Percentiles rank a stretch among this genome's conserved stretches.
Evolutionary conservation across 2,329 filamentous ascomycete species (phyloP).

Genomic region (Botrytis tulipae): DNA sequence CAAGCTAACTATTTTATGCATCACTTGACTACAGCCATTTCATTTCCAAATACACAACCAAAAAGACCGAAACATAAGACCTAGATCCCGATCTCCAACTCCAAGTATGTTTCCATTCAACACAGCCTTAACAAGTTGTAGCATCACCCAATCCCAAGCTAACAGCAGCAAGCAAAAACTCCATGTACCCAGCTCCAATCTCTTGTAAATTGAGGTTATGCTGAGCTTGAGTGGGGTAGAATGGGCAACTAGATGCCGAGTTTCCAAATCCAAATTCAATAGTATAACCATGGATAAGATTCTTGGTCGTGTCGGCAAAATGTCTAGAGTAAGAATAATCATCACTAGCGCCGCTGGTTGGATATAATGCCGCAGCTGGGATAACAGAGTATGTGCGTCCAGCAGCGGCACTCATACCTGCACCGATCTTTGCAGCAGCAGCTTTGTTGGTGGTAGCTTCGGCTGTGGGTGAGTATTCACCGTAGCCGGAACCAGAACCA

Average conservation of each 20-base stretch:
- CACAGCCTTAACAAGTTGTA: slow-evolving; percentile 21
- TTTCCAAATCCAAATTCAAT: slow-evolving; percentile 49
- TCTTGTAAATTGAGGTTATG: slow-evolving; percentile 48
- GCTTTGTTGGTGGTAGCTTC: slow-evolving; percentile 41
- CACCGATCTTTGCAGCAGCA: slow-evolving; percentile 40
- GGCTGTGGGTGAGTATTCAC: slow-evolving; percentile 45
- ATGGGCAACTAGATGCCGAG: slow-evolving; percentile 36
- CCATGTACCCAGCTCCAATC: slow-evolving; percentile 49
- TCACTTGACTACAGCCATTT: not conserved
- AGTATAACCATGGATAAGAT: slow-evolving; percentile 45
- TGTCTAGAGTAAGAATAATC: slow-evolving; percentile 50
- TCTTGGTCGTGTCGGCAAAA: slow-evolving; percentile 41
- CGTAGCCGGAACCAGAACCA: slow-evolving; percentile 41
- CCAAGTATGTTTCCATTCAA: not conserved
- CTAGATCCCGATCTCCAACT: not conserved
- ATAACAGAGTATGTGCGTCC: slow-evolving; percentile 42
- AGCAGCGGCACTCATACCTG: slow-evolving; percentile 44
- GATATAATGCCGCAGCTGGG: slow-evolving; percentile 46
- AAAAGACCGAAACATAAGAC: not conserved
- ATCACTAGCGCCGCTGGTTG: slow-evolving; percentile 47
- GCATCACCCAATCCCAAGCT: slow-evolving; percentile 2
- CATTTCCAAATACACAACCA: not conserved
- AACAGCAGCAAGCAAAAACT: slow-evolving; percentile 40
- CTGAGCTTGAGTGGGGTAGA: slow-evolving; percentile 47
- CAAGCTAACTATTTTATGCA: not conserved